Percentiles rank a stretch among this genome's conserved stretches.
These are phyloP conservation scores for Sarocladium brachiariae DNA, from an alignment of 2,329 filamentous ascomycete species.

Conservation along the genomic window DNA sequence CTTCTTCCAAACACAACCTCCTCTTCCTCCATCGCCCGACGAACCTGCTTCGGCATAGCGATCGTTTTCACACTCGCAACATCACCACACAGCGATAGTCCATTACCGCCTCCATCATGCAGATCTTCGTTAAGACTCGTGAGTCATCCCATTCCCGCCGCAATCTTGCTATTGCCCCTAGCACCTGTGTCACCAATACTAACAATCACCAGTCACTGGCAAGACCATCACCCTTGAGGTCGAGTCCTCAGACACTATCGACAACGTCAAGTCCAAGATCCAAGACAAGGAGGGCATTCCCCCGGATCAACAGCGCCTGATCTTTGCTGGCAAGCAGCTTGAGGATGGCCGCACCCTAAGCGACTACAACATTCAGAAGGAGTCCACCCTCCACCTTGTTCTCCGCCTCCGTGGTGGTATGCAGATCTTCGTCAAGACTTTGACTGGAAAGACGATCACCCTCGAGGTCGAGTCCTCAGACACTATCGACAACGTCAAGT, in stretches of 20 bases:
- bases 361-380: slow-evolving; percentile 54
- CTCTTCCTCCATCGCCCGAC: slow-evolving; percentile 8
- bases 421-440: slow-evolving; percentile 73
- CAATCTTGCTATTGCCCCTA: background rate
- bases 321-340: slow-evolving; percentile 94
- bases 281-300: slow-evolving; percentile 98
- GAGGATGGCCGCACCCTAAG: slow-evolving; percentile 69
- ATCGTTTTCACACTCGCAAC: slow-evolving; percentile 13
- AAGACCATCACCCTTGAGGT: slow-evolving; percentile 55
- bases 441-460: slow-evolving; percentile 92
- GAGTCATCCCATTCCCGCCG: slow-evolving; percentile 37
- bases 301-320: slow-evolving; percentile 90
- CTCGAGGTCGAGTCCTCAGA: slow-evolving; percentile 84
- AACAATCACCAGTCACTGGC: slow-evolving; percentile 58
- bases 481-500: slow-evolving; percentile 92
- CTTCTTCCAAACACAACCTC: slow-evolving; percentile 1
- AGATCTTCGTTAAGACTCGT: slow-evolving; percentile 98
- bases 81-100: slow-evolving; percentile 18
- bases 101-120: slow-evolving; percentile 56
- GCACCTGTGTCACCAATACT: slow-evolving; percentile 12
- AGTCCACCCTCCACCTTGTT: slow-evolving; percentile 67
- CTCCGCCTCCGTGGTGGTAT: slow-evolving; percentile 63
- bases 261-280: slow-evolving; percentile 97
- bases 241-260: slow-evolving; percentile 86
- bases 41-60: slow-evolving; percentile 2